phyloP scores from a whole-genome alignment of 2,329 filamentous ascomycete species.

The Hymenoscyphus albidus region DNA sequence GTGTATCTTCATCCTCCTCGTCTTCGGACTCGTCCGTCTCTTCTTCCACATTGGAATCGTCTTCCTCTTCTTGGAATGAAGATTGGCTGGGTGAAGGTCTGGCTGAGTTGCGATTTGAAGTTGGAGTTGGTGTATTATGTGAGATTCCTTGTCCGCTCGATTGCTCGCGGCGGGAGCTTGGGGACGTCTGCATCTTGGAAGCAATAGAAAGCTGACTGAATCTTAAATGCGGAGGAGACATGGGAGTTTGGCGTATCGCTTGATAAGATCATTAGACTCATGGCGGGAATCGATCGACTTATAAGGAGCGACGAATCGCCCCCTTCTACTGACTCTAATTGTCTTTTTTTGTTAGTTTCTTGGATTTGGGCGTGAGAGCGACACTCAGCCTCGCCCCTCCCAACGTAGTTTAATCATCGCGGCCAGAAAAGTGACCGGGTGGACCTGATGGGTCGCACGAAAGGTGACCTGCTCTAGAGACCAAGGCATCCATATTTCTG shows the following conservation, averaged over 20 bases:
- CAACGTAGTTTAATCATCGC: slow-evolving; percentile 22
- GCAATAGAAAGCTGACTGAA: slow-evolving; percentile 33
- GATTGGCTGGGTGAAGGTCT: neutral
- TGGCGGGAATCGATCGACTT: slow-evolving; percentile 23
- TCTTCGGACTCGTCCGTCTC: slow-evolving; percentile 17
- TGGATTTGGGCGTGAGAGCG: slow-evolving; percentile 19
- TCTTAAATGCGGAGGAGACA: slow-evolving; percentile 31
- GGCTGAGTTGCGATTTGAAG: neutral
- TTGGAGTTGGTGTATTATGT: neutral
- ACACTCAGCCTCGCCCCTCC: slow-evolving; percentile 25
- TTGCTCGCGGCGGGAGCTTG: slow-evolving; percentile 3
- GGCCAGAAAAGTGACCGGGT: slow-evolving; percentile 19
- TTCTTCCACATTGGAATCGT: slow-evolving; percentile 14
- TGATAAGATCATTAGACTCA: slow-evolving; percentile 17
- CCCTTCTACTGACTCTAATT: slow-evolving; percentile 23
- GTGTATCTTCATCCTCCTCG: slow-evolving; percentile 4
- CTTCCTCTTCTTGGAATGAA: slow-evolving; percentile 13
- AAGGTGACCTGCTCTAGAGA: slow-evolving; percentile 6
- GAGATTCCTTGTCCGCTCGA: neutral
- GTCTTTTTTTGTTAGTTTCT: slow-evolving; percentile 22
- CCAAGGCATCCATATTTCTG: slow-evolving; percentile 10
- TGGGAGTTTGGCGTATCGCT: slow-evolving; percentile 22
- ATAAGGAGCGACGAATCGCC: slow-evolving; percentile 13
- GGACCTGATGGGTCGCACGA: slow-evolving; percentile 1
- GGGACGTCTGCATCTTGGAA: slow-evolving; percentile 29